Evolutionary conservation across 495 filamentous ascomycete genomes (phyloP), one percentile per base, ranked within the genome.

Genomic region (Penicillium mononematosum): DNA sequence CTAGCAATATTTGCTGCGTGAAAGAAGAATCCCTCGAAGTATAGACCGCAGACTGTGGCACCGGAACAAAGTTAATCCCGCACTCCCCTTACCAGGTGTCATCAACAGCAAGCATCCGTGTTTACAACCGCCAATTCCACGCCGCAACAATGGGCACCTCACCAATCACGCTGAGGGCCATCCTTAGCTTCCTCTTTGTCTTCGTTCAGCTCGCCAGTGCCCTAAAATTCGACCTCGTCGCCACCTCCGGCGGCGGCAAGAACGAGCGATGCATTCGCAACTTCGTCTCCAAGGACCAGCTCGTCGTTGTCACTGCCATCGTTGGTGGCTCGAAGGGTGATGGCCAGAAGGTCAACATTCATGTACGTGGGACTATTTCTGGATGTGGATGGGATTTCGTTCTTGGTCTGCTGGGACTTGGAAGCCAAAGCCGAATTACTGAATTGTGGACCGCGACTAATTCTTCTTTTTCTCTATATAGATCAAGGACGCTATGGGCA

Each of bases 291-390:
- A 90, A 86, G 73, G 92, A 96, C 70, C 95, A 93, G 53, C 79
- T 98, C 57, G 94, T 98, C n/a, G 92, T 98, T 6, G 94, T 98
- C n/a, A 98, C 94, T 36, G 89, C 93, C 51, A 96, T 86, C 51
- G 83, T 96, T 14, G 81, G 85, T 69, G 94, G 94, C 14, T 73
- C 80, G 32, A 91, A 87, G 75, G 94, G 95, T 43, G 94, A 98
- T 79, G 94, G 94, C 11, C 92, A 96, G 84, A 73, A 81, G 61
- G 84, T 98, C 47, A 96, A 97, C 69, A 96, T 98, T 84, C 89
- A 96, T 74, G 94, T 98, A 83, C 59, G 92, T 76, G 50, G 36
- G n/a, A 8, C n/a, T 17, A 39, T 17, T n/a, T 9, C 7, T 39
- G 36, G 36, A 39, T 39, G 36, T 39, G 36, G n/a, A 39, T 39